Evolutionary conservation across 208 protist genomes (phyloP).

Genomic region (Acanthamoeba castellanii): DNA sequence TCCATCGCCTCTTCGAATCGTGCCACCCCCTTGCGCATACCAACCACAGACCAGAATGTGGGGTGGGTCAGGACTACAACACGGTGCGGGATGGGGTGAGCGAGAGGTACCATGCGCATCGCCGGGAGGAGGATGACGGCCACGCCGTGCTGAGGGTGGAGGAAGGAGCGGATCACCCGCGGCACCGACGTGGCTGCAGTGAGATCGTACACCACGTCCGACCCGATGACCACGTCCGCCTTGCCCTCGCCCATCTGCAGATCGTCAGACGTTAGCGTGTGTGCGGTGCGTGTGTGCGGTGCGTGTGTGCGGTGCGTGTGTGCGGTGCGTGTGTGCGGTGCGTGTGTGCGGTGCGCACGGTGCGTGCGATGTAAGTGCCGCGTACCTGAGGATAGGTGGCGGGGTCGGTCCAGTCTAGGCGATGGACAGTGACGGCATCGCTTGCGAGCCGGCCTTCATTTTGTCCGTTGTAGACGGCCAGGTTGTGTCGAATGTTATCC

Average conservation of each 20-base stretch:
- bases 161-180: background rate
- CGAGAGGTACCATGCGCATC: conserved; percentile 1
- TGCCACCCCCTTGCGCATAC: background rate
- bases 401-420: conserved; percentile 21
- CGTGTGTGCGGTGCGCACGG: no score
- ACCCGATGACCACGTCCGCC: conserved; percentile 25
- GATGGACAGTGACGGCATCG: conserved; percentile 1
- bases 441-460: background rate
- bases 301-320: no score
- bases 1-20: conserved; percentile 48
- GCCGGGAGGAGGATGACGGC: conserved; percentile 10
- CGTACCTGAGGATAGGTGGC: conserved; percentile 1
- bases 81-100: background rate
- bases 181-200: background rate
- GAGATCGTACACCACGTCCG: conserved; percentile 49
- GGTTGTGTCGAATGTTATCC: conserved; percentile 13
- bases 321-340: no score
- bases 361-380: background rate
- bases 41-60: background rate
- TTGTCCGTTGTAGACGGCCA: background rate
- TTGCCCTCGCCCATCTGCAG: background rate
- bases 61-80: background rate
- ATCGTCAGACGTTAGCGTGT: background rate
- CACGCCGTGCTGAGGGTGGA: conserved; percentile 9
- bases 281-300: no score